phyloP scores from a whole-genome alignment of 2,329 filamentous ascomycete species.

The Amylocarpus encephaloides region DNA sequence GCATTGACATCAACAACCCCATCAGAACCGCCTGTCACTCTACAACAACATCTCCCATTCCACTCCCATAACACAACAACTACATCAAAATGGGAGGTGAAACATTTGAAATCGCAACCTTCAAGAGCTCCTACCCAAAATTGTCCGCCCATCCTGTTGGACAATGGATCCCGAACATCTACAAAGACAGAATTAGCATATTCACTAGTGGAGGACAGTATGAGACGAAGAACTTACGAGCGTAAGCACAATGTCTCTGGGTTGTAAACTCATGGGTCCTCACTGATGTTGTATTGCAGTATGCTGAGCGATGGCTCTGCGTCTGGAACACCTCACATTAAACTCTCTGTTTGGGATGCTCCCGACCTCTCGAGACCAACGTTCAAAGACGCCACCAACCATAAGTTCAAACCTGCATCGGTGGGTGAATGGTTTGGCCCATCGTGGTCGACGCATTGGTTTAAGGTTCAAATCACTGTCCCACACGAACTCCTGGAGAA shows the following conservation, averaged over 20 bases:
- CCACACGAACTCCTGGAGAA: slow-evolving; percentile 67
- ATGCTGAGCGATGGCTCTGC: slow-evolving; percentile 65
- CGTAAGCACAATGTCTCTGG: slow-evolving; percentile 43
- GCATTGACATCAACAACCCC: background rate
- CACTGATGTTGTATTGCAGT: slow-evolving; percentile 33
- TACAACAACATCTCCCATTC: slow-evolving; percentile 8
- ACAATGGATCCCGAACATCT: slow-evolving; percentile 78
- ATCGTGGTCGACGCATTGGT: slow-evolving; percentile 98
- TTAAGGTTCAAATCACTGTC: slow-evolving; percentile 74
- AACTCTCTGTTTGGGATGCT: slow-evolving; percentile 80
- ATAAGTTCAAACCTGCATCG: slow-evolving; percentile 67
- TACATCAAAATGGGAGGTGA: slow-evolving; percentile 31
- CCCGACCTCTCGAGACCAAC: slow-evolving; percentile 72
- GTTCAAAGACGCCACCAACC: slow-evolving; percentile 74
- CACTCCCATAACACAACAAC: slow-evolving; percentile 8
- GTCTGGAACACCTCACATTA: slow-evolving; percentile 68
- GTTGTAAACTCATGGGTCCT: background rate
- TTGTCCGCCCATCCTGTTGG: slow-evolving; percentile 47
- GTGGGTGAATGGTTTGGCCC: slow-evolving; percentile 82
- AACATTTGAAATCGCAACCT: slow-evolving; percentile 22
- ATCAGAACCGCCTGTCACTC: background rate
- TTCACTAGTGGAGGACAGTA: slow-evolving; percentile 80
- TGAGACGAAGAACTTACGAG: slow-evolving; percentile 64
- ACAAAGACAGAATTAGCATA: slow-evolving; percentile 73
- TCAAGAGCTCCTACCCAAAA: slow-evolving; percentile 29